Conservation (phyloP, 345 rosid genomes). For the Moricandia moricandioides region DNA sequence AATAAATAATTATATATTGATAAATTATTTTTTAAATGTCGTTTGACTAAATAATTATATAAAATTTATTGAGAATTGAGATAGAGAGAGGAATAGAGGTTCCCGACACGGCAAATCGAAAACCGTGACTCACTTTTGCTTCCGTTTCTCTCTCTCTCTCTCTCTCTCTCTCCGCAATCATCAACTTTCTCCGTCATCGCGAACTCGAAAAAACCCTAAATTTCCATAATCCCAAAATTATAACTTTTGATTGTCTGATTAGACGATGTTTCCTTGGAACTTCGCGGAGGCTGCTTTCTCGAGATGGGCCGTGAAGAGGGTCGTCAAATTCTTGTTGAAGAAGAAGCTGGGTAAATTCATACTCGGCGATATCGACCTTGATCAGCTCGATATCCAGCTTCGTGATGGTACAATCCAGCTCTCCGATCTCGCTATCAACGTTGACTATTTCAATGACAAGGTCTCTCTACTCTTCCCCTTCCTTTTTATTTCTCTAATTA, state of each 20-base stretch:
- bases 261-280: slow-evolving; percentile 43
- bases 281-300: slow-evolving; percentile 73
- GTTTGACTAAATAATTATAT: no score
- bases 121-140: slow-evolving; percentile 18
- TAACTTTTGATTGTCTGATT: background rate
- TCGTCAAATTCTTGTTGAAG: slow-evolving; percentile 78
- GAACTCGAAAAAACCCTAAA: slow-evolving; percentile 24
- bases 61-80: background rate
- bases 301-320: slow-evolving; percentile 85
- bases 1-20: no score
- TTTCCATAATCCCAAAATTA: background rate
- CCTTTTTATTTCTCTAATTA: background rate
- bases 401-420: slow-evolving; percentile 73
- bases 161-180: slow-evolving; percentile 15
- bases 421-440: slow-evolving; percentile 78
- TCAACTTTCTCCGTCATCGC: slow-evolving; percentile 15
- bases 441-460: slow-evolving; percentile 73
- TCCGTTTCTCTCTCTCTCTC: background rate
- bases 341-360: slow-evolving; percentile 85
- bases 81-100: slow-evolving; percentile 5
- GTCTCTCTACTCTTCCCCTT: slow-evolving; percentile 29
- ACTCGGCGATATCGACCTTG: slow-evolving; percentile 84
- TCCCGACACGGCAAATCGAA: slow-evolving; percentile 24
- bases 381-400: slow-evolving; percentile 94
- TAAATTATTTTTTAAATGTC: no score